Conservation (phyloP, 805 yeast species). For the Candida coquimbonensis region DNA sequence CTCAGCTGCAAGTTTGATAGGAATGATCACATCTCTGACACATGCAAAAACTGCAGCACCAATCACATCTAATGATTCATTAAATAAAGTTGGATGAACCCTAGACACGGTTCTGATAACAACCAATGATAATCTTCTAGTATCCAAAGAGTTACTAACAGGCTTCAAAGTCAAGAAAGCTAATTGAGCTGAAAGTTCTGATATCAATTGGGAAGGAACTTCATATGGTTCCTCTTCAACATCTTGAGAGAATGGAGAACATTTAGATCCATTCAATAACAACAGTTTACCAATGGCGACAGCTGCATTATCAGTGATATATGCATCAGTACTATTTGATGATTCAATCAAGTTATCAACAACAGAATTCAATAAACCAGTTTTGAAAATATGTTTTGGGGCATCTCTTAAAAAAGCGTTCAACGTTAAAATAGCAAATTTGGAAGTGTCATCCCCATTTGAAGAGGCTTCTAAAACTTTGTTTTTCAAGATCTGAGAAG, state of each 20-base stretch:
- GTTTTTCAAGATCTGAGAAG: slow-evolving; percentile 46
- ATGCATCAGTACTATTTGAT: slow-evolving; percentile 33
- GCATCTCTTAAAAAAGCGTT: slow-evolving; percentile 78
- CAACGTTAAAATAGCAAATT: slow-evolving; percentile 63
- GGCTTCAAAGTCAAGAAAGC: slow-evolving; percentile 47
- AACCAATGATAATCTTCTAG: slow-evolving; percentile 73
- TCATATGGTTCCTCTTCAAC: slow-evolving; percentile 27
- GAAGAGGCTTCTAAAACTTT: slow-evolving; percentile 44
- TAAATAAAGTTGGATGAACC: slow-evolving; percentile 44
- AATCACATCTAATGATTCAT: slow-evolving; percentile 46
- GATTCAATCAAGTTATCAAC: slow-evolving; percentile 42
- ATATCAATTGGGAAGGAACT: slow-evolving; percentile 35
- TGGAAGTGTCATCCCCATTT: slow-evolving; percentile 36
- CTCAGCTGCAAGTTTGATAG: slow-evolving; percentile 91
- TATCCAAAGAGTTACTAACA: slow-evolving; percentile 56
- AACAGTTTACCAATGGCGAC: slow-evolving; percentile 78
- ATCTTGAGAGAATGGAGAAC: slow-evolving; percentile 29
- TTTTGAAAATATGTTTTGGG: slow-evolving; percentile 52
- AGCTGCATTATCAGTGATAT: slow-evolving; percentile 68
- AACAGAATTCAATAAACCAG: slow-evolving; percentile 44
- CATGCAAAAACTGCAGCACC: slow-evolving; percentile 74
- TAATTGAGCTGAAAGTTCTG: slow-evolving; percentile 41
- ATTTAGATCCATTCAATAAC: slow-evolving; percentile 40
- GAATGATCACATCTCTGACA: slow-evolving; percentile 82
- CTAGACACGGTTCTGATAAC: slow-evolving; percentile 71